Evolutionary conservation across 2,329 filamentous ascomycete genomes (phyloP).

Genomic region (Penicillium occitanis): DNA sequence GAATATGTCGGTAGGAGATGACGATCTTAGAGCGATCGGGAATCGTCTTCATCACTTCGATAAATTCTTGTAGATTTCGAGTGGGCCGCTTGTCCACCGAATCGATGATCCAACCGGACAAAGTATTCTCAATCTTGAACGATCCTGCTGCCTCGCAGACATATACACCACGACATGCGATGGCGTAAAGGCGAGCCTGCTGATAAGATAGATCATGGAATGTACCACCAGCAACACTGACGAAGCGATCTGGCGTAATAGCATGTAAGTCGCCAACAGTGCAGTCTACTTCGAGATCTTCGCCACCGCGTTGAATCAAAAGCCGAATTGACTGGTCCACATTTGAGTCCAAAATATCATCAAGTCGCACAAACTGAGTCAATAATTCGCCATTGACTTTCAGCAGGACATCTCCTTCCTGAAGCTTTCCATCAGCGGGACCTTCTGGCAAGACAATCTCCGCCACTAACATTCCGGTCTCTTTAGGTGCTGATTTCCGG

Average conservation of each 20-base stretch:
- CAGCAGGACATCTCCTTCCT: slow-evolving; percentile 90
- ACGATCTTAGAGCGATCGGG: slow-evolving; percentile 82
- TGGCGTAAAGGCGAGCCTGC: slow-evolving; percentile 91
- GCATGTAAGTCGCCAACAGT: slow-evolving; percentile 84
- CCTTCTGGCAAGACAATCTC: slow-evolving; percentile 92
- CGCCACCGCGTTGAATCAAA: slow-evolving; percentile 81
- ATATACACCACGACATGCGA: slow-evolving; percentile 87
- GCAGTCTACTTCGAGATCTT: slow-evolving; percentile 82
- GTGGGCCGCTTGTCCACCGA: slow-evolving; percentile 90
- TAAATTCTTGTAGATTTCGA: slow-evolving; percentile 81
- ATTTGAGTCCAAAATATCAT: slow-evolving; percentile 85
- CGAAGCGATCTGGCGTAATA: slow-evolving; percentile 94
- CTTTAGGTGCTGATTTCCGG: slow-evolving; percentile 79
- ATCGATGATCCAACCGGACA: slow-evolving; percentile 92
- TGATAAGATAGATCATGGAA: slow-evolving; percentile 98
- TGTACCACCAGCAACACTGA: slow-evolving; percentile 87
- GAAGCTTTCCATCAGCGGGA: slow-evolving; percentile 79
- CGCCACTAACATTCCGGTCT: slow-evolving; percentile 95
- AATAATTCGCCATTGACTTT: slow-evolving; percentile 92
- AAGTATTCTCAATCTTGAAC: slow-evolving; percentile 87
- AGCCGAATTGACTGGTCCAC: slow-evolving; percentile 77
- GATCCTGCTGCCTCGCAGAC: slow-evolving; percentile 93
- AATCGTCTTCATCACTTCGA: slow-evolving; percentile 84
- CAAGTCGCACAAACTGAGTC: slow-evolving; percentile 87
- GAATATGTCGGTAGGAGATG: slow-evolving; percentile 91